A percentile compares a stretch with the other conserved stretches of the same genome.
These are phyloP conservation scores for Ceratobasidium sp. DNA, from an alignment of 1,284 basidiomycete genomes.

Conservation along the genomic window DNA sequence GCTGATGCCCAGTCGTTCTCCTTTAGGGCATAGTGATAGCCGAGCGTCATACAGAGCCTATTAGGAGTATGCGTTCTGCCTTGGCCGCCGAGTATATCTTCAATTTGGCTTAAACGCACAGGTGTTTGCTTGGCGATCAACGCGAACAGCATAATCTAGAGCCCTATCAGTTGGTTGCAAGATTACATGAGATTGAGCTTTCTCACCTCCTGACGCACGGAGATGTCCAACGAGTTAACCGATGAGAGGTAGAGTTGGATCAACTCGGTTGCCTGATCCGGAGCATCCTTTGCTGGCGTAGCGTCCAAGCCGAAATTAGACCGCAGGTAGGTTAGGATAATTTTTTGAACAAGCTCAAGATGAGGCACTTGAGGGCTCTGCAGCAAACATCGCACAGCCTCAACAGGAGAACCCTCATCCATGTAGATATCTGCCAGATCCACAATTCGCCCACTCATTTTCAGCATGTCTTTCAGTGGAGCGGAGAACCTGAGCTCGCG, in stretches of 20 bases:
- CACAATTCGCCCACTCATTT: conserved; percentile 3
- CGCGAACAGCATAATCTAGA: not conserved
- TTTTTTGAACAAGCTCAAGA: not conserved
- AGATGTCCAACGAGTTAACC: not conserved
- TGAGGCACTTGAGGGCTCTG: not conserved
- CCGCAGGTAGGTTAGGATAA: conserved; percentile 21
- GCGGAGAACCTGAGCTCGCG: conserved; percentile 4
- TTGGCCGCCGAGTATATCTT: not conserved
- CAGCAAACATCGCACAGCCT: conserved; percentile 2
- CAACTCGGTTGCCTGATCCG: not conserved
- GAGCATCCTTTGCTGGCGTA: not conserved
- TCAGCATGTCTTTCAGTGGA: conserved; percentile 18
- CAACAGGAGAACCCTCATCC: conserved; percentile 19
- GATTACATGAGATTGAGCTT: too few species aligned
- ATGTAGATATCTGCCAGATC: conserved; percentile 25
- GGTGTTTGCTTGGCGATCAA: not conserved
- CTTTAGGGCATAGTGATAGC: conserved; percentile 9
- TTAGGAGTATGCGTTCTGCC: too few species aligned
- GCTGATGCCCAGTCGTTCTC: not conserved
- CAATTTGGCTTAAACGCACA: not conserved
- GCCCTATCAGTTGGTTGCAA: not conserved
- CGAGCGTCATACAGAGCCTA: not conserved
- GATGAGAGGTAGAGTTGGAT: not conserved
- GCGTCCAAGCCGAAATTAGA: conserved; percentile 2
- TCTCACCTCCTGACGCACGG: not conserved